Conservation (phyloP, 306 rosid species). For the Sophora flavescens region DNA sequence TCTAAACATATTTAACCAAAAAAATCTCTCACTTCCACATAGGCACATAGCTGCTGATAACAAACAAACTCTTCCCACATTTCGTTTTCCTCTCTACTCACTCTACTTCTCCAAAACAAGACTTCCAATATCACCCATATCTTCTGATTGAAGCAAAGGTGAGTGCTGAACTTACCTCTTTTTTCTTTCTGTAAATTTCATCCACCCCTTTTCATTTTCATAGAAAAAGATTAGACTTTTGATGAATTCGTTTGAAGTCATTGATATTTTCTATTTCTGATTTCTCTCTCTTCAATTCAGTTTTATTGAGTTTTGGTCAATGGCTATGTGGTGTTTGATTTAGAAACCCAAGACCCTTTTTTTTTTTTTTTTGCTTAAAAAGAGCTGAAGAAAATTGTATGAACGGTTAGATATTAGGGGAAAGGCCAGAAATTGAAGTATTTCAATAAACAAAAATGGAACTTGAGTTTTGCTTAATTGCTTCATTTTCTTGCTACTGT, state of each 20-base stretch:
- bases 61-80: neutral
- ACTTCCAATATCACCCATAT: slow-evolving; percentile 28
- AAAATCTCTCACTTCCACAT: too few relatives aligned
- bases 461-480: slow-evolving; percentile 18
- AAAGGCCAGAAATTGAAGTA: slow-evolving; percentile 29
- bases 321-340: slow-evolving; percentile 35
- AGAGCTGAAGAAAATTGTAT: neutral
- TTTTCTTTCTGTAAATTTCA: slow-evolving; percentile 31
- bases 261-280: slow-evolving; percentile 5
- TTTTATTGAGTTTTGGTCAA: slow-evolving; percentile 31
- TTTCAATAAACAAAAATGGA: slow-evolving; percentile 3
- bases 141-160: slow-evolving; percentile 53
- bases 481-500: slow-evolving; percentile 18
- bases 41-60: slow-evolving; percentile 2
- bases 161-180: slow-evolving; percentile 4
- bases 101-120: slow-evolving; percentile 37
- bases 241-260: neutral
- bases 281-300: slow-evolving; percentile 7
- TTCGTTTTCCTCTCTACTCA: neutral
- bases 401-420: slow-evolving; percentile 1
- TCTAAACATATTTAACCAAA: too few relatives aligned
- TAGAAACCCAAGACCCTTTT: neutral
- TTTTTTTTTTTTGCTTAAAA: slow-evolving; percentile 6
- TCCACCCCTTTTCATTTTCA: slow-evolving; percentile 41
- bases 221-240: slow-evolving; percentile 24